Base-by-base conservation (phyloP, 2,329 filamentous ascomycete species). In the Penicillium griseofulvum region DNA sequence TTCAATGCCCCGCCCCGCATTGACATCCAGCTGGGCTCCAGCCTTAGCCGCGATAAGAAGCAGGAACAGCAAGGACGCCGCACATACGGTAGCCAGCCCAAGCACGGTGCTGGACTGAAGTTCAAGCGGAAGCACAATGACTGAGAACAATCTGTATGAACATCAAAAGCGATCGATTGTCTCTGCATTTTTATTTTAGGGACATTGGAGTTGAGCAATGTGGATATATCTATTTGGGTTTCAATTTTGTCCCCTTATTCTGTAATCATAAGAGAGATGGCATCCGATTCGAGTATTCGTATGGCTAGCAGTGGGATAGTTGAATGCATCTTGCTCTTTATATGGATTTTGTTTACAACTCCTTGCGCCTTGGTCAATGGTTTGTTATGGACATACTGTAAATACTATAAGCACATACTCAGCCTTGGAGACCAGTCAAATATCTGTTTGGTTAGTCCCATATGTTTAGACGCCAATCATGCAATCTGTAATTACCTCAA, bases 41-140 rank as follows among this genome's bases (percentile, higher is more conserved):
- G 90, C 69, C 83, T 94, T 85, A 82, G 84, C 67, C 80, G 86
- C 62, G 86, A 88, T 66, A 89, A 89, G 77, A 89, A 89, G 76
- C 80, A 82, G 57, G 66, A 70, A 56, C 68, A 69, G 34, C 81
- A 83, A 47, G 84, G 83, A 37, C 79, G 90, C 65, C 80, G 87
- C 67, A 82, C 83, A 11, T 94, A 93, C 69, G 90, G 90, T 46
- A 91, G 87, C 67, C 90, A 95, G 76, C 89, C 88, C 33, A 82
- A 80, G 31, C 56, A 64, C 39, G 59, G 61, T 67, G 87, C 90
- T 74, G 79, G 75, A 19, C 74, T 79, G 63, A 80, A 80, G 65
- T 83, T 81, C 68, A 81, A 81, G 71, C 75, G 79, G 44, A 80
- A 76, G 65, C 65, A 70, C 53, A 66, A 71, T 24, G 68, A 76